Evolutionary conservation across 1,139 yeast genomes (phyloP), one percentile per base, ranked within the genome.

Genomic region (Pichia kudriavzevii): DNA sequence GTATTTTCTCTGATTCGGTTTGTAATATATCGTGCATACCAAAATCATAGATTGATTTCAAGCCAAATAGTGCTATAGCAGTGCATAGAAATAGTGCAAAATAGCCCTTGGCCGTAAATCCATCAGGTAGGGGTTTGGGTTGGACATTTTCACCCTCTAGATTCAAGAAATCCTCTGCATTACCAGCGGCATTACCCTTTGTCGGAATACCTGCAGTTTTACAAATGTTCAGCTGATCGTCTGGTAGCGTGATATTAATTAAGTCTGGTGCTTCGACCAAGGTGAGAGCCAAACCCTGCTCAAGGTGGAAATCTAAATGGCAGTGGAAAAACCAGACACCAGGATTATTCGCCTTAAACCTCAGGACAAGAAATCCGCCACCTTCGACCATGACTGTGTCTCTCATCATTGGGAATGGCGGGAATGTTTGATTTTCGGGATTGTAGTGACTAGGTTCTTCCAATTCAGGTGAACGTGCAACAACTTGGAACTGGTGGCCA

Each of bases 301-400:
- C 76, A 57, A 80, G 69, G 59, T 80, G 91, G 80, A 85, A 80
- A 54, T 80, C 88, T 41, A 80, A 73, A 52, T 80, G 91, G 58
- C 91, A 80, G 52, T 80, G 91, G 78, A 80, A 79, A 49, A 75
- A 71, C 88, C 88, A 80, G 32, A 79, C 79, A 49, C 91, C 91
- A n/a, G 91, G 91, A 50, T 80, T 80, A 49, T 76, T 69, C 17
- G 88, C 85, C 47, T 63, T 69, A 56, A 80, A 79, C 52, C 93
- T 64, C 32, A 80, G 46, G 4, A 79, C 85, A 31, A 76, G 53
- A 49, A 75, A 71, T 1, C 87, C 82, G 46, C 77, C 75, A 25
- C 82, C 74, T 41, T 74, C 70, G 20, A 79, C 75, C 40, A 69
- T 63, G 19, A 72, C 72, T 2, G 83, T 76, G 53, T 81, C 93